A percentile compares a stretch with the other conserved stretches of the same genome.
Conservation (phyloP, 768 basidiomycete genomes). For the Xerocomellus intermedius region DNA sequence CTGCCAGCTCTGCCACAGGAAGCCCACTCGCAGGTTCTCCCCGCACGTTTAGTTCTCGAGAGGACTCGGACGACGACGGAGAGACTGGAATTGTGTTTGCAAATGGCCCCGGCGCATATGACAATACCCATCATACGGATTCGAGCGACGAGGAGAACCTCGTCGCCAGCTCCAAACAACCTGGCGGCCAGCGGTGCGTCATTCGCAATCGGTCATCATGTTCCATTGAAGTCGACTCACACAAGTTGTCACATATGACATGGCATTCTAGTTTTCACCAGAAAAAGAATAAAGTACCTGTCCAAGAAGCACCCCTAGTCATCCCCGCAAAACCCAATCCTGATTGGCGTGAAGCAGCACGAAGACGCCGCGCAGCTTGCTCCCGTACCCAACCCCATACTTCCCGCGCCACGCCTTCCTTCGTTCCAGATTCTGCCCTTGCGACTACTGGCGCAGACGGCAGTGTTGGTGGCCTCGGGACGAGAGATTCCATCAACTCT, state of each 20-base stretch:
- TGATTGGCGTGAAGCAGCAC: conserved; percentile 85
- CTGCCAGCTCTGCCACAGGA: conserved; percentile 42
- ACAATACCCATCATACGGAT: conserved; percentile 31
- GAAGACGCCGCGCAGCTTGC: conserved; percentile 46
- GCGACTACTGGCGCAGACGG: conserved; percentile 63
- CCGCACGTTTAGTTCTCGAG: conserved; percentile 23
- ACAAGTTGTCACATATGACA: conserved; percentile 38
- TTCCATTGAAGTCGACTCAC: conserved; percentile 68
- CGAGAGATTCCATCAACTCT: conserved; percentile 71
- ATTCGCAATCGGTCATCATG: neutral
- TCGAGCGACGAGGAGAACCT: conserved; percentile 69
- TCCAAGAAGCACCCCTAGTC: conserved; percentile 63
- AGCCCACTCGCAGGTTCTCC: conserved; percentile 63
- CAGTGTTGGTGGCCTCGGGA: conserved; percentile 75
- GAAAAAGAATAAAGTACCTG: conserved; percentile 37
- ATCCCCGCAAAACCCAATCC: conserved; percentile 85
- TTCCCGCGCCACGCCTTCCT: conserved; percentile 36
- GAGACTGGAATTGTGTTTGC: conserved; percentile 26
- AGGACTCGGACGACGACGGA: conserved; percentile 28
- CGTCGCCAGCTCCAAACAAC: conserved; percentile 59
- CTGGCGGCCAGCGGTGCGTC: conserved; percentile 86
- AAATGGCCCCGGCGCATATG: conserved; percentile 23
- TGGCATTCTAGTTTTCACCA: conserved; percentile 40
- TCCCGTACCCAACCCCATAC: conserved; percentile 10
- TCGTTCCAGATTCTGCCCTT: conserved; percentile 62